Percentiles rank a stretch among this genome's conserved stretches.
Evolutionary conservation across 2,329 filamentous ascomycete species (phyloP).

Genomic region (Exophiala sp.): DNA sequence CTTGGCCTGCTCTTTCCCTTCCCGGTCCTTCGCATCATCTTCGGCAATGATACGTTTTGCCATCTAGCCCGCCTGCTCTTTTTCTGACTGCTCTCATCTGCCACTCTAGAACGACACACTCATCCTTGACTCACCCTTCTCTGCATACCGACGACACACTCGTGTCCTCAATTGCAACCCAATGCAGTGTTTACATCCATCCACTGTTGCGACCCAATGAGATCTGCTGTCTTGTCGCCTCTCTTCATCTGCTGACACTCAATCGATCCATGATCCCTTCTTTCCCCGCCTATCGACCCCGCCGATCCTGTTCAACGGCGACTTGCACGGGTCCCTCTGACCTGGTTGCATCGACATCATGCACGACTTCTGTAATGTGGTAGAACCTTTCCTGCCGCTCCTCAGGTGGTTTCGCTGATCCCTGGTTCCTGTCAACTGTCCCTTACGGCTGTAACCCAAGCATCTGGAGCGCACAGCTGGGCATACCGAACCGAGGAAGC

Average conservation of each 20-base stretch:
- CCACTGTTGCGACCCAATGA: background rate
- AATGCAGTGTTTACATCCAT: background rate
- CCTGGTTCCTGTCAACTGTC: background rate
- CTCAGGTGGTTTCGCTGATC: background rate
- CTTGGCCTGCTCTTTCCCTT: background rate
- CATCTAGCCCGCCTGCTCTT: too few relatives aligned
- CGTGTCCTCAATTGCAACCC: background rate
- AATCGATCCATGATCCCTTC: background rate
- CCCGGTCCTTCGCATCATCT: background rate
- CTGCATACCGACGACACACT: background rate
- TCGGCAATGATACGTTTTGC: too few relatives aligned
- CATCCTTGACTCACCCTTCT: background rate
- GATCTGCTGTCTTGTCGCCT: background rate
- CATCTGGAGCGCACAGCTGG: background rate
- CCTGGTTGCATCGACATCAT: background rate
- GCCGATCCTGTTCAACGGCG: background rate
- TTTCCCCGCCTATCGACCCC: background rate
- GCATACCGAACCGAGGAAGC: too few relatives aligned
- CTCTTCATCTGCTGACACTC: background rate
- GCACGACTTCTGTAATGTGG: background rate
- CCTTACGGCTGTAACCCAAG: constrained; percentile 7
- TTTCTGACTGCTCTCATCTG: too few relatives aligned
- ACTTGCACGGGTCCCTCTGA: background rate
- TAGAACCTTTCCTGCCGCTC: too few relatives aligned
- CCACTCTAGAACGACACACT: too few relatives aligned